A percentile compares a stretch with the other conserved stretches of the same genome.
Conservation (phyloP, 129 eudicot genomes). For the Oenanthe sinensis region DNA sequence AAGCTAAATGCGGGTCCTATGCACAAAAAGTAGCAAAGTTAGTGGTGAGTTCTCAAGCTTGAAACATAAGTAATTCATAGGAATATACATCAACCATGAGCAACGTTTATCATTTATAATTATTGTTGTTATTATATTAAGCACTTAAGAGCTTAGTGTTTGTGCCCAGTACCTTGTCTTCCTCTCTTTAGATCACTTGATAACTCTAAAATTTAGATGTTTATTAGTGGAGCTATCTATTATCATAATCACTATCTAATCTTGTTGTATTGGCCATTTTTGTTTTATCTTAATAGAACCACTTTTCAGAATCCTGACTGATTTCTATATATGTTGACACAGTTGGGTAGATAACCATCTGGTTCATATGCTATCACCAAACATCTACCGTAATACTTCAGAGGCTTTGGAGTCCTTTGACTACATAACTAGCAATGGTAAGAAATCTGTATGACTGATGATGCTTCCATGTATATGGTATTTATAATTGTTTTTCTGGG, state of each 20-base stretch:
- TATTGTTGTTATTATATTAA: too few relatives aligned
- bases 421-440: slow-evolving; percentile 63
- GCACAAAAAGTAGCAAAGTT: background rate
- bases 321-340: slow-evolving; percentile 3
- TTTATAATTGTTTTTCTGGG: background rate
- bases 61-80: background rate
- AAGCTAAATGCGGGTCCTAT: background rate
- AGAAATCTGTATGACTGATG: background rate
- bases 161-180: background rate
- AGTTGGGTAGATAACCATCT: slow-evolving; percentile 74
- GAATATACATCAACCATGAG: background rate
- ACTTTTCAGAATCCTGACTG: background rate
- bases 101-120: too few relatives aligned
- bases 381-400: slow-evolving; percentile 49
- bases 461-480: background rate
- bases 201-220: too few relatives aligned
- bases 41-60: background rate
- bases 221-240: background rate
- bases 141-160: background rate
- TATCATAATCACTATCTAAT: background rate
- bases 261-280: background rate
- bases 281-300: slow-evolving; percentile 7
- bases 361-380: slow-evolving; percentile 65
- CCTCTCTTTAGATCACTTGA: too few relatives aligned
- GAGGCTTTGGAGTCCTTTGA: slow-evolving; percentile 66